phyloP scores from a whole-genome alignment of 768 basidiomycete species.

The Termitomyces sp. region DNA sequence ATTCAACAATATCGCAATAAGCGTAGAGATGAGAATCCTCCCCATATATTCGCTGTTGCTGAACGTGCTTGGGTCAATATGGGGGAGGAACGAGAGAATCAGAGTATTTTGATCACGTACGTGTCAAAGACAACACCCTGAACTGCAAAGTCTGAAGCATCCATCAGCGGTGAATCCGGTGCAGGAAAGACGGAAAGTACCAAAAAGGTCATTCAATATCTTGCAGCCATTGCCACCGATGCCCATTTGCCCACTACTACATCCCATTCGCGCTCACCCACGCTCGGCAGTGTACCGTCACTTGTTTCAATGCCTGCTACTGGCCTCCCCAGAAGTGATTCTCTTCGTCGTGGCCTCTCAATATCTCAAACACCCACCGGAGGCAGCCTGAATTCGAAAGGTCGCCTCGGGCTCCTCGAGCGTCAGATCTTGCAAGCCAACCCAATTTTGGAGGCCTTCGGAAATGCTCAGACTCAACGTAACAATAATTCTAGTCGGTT shows the following conservation, averaged over 20 bases:
- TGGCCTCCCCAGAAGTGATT: constrained; percentile 67
- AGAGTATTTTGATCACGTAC: constrained; percentile 97
- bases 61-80: constrained; percentile 98
- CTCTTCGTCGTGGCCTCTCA: constrained; percentile 53
- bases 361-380: constrained; percentile 43
- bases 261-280: constrained; percentile 67
- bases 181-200: constrained; percentile 99
- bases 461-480: constrained; percentile 96
- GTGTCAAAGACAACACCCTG: constrained; percentile 25
- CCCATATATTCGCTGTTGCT: constrained; percentile 96
- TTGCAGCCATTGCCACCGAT: constrained; percentile 94
- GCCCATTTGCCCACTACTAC: constrained; percentile 50
- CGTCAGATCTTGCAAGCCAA: constrained; percentile 97
- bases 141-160: constrained; percentile 9
- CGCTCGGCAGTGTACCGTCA: constrained; percentile 48
- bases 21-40: constrained; percentile 88
- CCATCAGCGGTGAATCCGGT: constrained; percentile 88
- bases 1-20: constrained; percentile 88
- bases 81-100: constrained; percentile 95
- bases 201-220: constrained; percentile 99
- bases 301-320: constrained; percentile 53
- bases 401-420: constrained; percentile 84
- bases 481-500: constrained; percentile 99
- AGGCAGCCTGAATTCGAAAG: constrained; percentile 55
- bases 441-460: constrained; percentile 95